Percentiles rank a stretch among this genome's conserved stretches.
Conservation (phyloP, 495 filamentous ascomycete genomes). For the Aspergillus funiculosus region DNA sequence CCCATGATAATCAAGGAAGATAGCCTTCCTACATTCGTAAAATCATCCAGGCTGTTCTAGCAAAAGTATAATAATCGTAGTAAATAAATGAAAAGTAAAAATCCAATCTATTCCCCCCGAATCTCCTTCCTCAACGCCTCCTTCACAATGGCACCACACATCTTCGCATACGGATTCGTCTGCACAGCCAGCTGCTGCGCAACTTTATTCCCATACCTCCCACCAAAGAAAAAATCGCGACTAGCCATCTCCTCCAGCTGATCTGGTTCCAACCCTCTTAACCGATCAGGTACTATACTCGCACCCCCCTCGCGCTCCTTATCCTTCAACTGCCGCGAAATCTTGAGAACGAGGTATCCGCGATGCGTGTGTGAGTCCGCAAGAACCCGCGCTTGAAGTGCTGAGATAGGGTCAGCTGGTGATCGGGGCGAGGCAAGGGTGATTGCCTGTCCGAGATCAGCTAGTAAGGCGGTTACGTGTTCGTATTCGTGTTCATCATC, state of each 20-base stretch:
- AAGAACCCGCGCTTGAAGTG: slow-evolving; percentile 56
- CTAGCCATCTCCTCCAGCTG: slow-evolving; percentile 69
- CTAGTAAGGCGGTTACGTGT: slow-evolving; percentile 40
- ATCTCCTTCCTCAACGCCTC: slow-evolving; percentile 78
- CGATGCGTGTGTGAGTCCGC: slow-evolving; percentile 71
- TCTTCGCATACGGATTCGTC: slow-evolving; percentile 82
- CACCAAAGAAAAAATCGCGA: slow-evolving; percentile 67
- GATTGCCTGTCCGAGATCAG: slow-evolving; percentile 64
- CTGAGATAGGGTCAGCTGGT: slow-evolving; percentile 49
- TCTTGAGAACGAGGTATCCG: slow-evolving; percentile 61
- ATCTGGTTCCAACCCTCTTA: slow-evolving; percentile 38
- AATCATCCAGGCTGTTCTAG: not conserved
- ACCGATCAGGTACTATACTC: slow-evolving; percentile 28
- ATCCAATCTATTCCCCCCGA: slow-evolving; percentile 4
- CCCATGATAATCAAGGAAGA: too few species aligned
- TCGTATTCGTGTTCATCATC: not conserved
- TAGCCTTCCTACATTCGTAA: too few species aligned
- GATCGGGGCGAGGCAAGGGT: slow-evolving; percentile 52
- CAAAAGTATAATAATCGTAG: too few species aligned
- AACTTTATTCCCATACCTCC: slow-evolving; percentile 71
- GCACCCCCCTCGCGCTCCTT: not conserved
- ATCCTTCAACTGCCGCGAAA: slow-evolving; percentile 44
- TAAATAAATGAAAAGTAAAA: slow-evolving; percentile 4
- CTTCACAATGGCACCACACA: slow-evolving; percentile 82
- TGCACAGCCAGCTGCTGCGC: slow-evolving; percentile 69